Percentiles rank a stretch among this genome's conserved stretches.
phyloP scores from a whole-genome alignment of 306 rosid genomes.

The Purshia tridentata region DNA sequence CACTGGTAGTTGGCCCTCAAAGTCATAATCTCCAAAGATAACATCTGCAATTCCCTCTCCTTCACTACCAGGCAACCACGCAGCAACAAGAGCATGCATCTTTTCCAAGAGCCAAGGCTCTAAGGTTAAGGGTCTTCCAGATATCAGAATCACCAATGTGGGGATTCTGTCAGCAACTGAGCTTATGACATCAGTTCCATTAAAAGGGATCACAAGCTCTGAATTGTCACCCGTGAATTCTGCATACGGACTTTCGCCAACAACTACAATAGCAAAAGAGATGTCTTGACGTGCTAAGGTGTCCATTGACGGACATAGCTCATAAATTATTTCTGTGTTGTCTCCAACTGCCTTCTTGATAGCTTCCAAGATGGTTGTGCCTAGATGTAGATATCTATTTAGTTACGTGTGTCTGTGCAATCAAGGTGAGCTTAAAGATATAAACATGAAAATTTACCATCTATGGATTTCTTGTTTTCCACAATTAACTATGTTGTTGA shows the following conservation, averaged over 20 bases:
- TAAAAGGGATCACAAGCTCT: constrained; percentile 53
- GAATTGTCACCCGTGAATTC: constrained; percentile 64
- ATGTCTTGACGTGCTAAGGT: constrained; percentile 51
- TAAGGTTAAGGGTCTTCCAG: constrained; percentile 77
- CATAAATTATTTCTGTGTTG: constrained; percentile 58
- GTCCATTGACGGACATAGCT: constrained; percentile 45
- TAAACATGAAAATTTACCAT: constrained; percentile 13
- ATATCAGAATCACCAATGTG: constrained; percentile 69
- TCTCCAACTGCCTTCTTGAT: constrained; percentile 59
- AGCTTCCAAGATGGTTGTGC: constrained; percentile 83
- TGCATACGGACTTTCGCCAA: constrained; percentile 82
- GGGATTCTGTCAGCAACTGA: constrained; percentile 64
- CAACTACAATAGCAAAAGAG: constrained; percentile 69
- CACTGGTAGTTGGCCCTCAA: constrained; percentile 66
- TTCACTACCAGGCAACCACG: constrained; percentile 95
- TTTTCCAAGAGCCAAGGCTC: constrained; percentile 64
- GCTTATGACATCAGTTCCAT: constrained; percentile 55
- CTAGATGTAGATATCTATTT: constrained; percentile 32
- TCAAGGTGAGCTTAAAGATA: background rate
- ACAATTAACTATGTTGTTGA: background rate
- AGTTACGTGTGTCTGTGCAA: background rate
- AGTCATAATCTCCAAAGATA: constrained; percentile 70
- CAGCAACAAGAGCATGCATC: constrained; percentile 67
- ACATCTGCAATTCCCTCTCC: constrained; percentile 78
- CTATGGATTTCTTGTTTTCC: background rate